These are phyloP conservation scores for Encephalitozoon cuniculi DNA, from an alignment of 371 early-diverging fungal genomes.

Conservation along the genomic window DNA sequence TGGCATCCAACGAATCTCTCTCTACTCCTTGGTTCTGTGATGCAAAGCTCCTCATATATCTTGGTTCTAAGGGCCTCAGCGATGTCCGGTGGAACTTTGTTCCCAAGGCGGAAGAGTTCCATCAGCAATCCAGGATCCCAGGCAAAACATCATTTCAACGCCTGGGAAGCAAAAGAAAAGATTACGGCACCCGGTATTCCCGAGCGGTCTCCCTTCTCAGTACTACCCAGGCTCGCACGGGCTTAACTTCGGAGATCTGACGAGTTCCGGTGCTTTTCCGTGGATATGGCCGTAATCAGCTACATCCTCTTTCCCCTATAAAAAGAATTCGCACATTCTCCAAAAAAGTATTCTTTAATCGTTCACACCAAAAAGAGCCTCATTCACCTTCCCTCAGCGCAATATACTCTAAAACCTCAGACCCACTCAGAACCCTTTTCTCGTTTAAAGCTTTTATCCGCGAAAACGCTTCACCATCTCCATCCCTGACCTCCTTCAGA, in stretches of 20 bases:
- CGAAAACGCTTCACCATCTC: conserved; percentile 3
- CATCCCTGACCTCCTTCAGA: conserved; percentile 3
- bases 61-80: not conserved
- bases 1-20: conserved; percentile 76
- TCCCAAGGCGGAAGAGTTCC: not conserved
- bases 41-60: not conserved
- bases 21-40: not conserved
- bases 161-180: conserved; percentile 37
- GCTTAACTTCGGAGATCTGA: conserved; percentile 65
- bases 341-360: not conserved
- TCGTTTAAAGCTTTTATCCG: conserved; percentile 6
- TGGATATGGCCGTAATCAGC: conserved; percentile 62
- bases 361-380: not conserved
- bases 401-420: not conserved
- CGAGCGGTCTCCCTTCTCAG: conserved; percentile 64
- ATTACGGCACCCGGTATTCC: conserved; percentile 63
- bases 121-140: not conserved
- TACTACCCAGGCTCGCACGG: conserved; percentile 62
- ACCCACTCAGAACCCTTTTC: not conserved
- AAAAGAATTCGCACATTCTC: not conserved
- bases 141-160: not conserved
- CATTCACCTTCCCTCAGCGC: not conserved
- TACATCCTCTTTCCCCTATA: not conserved
- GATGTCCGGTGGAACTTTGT: not conserved
- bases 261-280: conserved; percentile 63